Percentiles rank a stretch among this genome's conserved stretches.
Evolutionary conservation across 2,329 filamentous ascomycete genomes (phyloP).

Genomic region (Pyrenophora teres): DNA sequence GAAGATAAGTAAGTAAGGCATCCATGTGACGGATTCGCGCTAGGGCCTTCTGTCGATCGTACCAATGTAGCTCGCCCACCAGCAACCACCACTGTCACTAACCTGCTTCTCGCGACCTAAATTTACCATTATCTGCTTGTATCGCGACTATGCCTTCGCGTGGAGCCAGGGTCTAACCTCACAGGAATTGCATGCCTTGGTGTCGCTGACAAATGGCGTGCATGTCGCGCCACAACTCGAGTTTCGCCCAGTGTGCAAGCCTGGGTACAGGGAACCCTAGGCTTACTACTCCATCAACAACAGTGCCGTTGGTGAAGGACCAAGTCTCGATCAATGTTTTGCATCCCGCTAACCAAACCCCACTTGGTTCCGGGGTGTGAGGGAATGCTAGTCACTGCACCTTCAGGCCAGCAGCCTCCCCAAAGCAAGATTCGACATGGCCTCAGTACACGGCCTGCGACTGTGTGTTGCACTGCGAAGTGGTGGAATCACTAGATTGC

Average conservation of each 20-base stretch:
- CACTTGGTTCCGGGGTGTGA: too few relatives aligned
- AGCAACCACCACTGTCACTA: slow-evolving; percentile 9
- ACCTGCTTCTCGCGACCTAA: slow-evolving; percentile 5
- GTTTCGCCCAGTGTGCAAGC: too few relatives aligned
- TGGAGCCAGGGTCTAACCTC: neutral
- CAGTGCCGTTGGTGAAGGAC: neutral
- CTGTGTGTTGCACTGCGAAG: too few relatives aligned
- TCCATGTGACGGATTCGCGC: slow-evolving; percentile 9
- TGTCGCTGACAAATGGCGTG: slow-evolving; percentile 1
- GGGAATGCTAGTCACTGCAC: neutral
- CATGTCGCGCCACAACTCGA: neutral
- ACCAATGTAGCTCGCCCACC: slow-evolving; percentile 4
- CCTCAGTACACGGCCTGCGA: too few relatives aligned
- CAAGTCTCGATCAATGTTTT: neutral
- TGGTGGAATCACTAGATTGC: too few relatives aligned
- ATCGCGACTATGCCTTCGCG: slow-evolving; percentile 1
- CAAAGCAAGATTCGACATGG: too few relatives aligned
- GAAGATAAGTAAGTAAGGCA: slow-evolving; percentile 1
- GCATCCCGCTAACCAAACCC: neutral
- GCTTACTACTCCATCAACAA: neutral
- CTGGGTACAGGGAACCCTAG: too few relatives aligned
- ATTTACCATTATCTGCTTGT: slow-evolving; percentile 2
- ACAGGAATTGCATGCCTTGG: neutral
- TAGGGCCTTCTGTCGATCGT: slow-evolving; percentile 7
- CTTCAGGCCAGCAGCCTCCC: neutral